A percentile compares a stretch with the other conserved stretches of the same genome.
Conservation (phyloP, 2,329 filamentous ascomycete species). For the Verticillium nubilum region DNA sequence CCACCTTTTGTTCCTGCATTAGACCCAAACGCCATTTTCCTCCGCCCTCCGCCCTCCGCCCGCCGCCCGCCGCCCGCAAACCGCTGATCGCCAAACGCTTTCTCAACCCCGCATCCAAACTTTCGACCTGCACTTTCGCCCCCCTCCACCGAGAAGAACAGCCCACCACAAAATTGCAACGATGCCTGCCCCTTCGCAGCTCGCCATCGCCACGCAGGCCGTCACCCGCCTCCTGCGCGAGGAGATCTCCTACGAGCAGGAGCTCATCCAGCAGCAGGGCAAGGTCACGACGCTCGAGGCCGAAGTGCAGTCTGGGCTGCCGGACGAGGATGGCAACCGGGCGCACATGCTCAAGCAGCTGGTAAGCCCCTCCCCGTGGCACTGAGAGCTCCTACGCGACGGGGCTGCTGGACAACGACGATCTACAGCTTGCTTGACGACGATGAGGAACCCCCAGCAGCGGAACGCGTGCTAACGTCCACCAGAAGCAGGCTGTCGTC, state of each 20-base stretch:
- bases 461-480: too few species aligned
- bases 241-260: constrained; percentile 83
- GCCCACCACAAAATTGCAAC: constrained; percentile 10
- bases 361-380: constrained; percentile 43
- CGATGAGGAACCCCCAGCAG: too few species aligned
- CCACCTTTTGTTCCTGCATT: constrained; percentile 1
- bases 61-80: too few species aligned
- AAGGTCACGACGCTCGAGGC: constrained; percentile 64
- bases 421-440: too few species aligned
- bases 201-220: constrained; percentile 74
- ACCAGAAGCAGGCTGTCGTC: constrained; percentile 70
- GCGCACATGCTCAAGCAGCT: constrained; percentile 81
- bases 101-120: not conserved
- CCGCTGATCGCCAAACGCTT: not conserved
- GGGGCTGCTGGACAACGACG: too few species aligned
- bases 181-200: constrained; percentile 73
- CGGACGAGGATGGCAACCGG: constrained; percentile 64
- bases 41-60: too few species aligned
- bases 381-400: too few species aligned
- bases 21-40: not conserved
- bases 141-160: not conserved
- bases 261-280: constrained; percentile 69
- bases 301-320: constrained; percentile 44
- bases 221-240: constrained; percentile 86
- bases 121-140: not conserved